Percentiles rank a stretch among this genome's conserved stretches.
These are phyloP conservation scores for Alternaria ventricosa DNA, from an alignment of 2,329 filamentous ascomycete species.

Conservation along the genomic window DNA sequence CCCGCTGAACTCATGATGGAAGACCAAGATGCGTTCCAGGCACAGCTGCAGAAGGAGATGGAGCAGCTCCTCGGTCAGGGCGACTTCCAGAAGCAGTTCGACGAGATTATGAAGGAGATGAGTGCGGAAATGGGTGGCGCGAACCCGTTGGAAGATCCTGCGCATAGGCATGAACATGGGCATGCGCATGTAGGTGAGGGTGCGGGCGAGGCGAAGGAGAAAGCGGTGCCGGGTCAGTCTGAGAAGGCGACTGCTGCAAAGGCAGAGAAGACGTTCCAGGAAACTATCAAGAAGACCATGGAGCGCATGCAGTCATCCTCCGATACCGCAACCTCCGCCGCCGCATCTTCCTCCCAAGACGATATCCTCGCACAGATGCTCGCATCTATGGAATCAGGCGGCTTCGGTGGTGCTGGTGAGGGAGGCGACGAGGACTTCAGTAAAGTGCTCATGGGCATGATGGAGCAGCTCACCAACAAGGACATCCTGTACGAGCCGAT, in stretches of 20 bases:
- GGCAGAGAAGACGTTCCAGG: constrained; percentile 78
- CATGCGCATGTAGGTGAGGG: constrained; percentile 18
- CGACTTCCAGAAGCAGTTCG: constrained; percentile 80
- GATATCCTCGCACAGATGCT: constrained; percentile 92
- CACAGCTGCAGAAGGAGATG: constrained; percentile 90
- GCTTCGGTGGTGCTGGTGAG: constrained; percentile 58
- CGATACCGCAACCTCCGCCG: constrained; percentile 79
- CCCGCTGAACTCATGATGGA: constrained; percentile 40
- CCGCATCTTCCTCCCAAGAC: constrained; percentile 65
- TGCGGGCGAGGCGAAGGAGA: constrained; percentile 16
- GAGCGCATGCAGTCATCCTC: constrained; percentile 92
- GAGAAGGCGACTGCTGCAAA: constrained; percentile 37
- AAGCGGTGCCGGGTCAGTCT: constrained; percentile 8
- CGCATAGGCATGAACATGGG: constrained; percentile 33
- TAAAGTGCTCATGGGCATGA: constrained; percentile 96
- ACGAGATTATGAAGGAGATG: constrained; percentile 77
- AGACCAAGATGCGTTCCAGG: constrained; percentile 74
- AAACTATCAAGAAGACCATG: constrained; percentile 93
- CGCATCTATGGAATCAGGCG: constrained; percentile 79
- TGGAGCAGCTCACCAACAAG: constrained; percentile 98
- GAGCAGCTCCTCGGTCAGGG: constrained; percentile 76
- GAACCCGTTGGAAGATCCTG: constrained; percentile 23
- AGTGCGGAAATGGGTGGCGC: constrained; percentile 48
- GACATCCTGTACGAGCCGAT: constrained; percentile 98
- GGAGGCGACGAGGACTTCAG: constrained; percentile 82